These are phyloP conservation scores for Cocos nucifera DNA, from an alignment of 176 grass and related monocot genomes.

Conservation along the genomic window DNA sequence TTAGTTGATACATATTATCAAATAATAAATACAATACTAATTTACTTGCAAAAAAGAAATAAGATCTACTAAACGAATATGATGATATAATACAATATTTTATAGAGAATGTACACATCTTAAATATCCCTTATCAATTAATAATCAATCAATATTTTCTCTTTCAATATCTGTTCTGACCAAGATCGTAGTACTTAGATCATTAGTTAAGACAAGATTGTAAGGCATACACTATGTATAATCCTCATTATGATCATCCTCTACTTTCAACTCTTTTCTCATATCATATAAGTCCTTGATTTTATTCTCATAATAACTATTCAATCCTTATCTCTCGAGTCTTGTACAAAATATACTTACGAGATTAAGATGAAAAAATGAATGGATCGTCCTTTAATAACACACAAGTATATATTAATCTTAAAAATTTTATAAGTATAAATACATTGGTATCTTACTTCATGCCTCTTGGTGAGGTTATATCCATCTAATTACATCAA, in stretches of 20 bases:
- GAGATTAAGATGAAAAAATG: neutral
- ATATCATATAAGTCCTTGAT: neutral
- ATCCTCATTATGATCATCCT: neutral
- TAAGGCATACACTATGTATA: neutral
- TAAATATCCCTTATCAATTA: too few relatives aligned
- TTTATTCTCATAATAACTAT: neutral
- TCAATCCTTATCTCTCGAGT: neutral
- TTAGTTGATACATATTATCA: too few relatives aligned
- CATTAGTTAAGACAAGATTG: neutral
- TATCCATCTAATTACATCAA: neutral
- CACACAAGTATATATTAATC: neutral
- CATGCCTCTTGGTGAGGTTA: neutral
- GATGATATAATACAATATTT: too few relatives aligned
- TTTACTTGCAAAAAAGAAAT: too few relatives aligned
- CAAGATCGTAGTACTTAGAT: neutral
- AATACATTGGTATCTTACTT: neutral
- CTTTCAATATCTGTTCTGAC: too few relatives aligned
- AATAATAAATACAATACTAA: too few relatives aligned
- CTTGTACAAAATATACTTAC: neutral
- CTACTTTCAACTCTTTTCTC: neutral
- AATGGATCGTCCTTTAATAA: neutral
- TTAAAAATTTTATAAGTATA: too few relatives aligned
- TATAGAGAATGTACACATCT: too few relatives aligned
- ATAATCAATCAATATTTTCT: too few relatives aligned
- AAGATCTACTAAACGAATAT: too few relatives aligned